Conservation (phyloP, 352 stramenopile species). For the Pythium rhizo-oryzae region DNA sequence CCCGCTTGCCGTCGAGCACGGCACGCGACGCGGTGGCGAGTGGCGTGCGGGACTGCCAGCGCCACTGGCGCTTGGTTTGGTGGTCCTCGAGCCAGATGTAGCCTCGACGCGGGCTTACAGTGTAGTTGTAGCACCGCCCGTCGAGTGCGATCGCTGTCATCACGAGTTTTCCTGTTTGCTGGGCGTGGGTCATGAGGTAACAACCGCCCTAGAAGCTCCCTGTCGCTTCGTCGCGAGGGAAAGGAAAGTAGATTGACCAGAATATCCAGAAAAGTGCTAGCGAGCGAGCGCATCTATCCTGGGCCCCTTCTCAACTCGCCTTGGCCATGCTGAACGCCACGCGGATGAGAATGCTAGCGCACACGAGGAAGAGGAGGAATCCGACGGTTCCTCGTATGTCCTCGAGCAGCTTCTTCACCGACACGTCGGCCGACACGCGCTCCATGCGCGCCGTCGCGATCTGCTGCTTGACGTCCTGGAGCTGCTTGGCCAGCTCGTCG, state of each 20-base stretch:
- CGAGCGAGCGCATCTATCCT: no score
- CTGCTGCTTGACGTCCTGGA: background rate
- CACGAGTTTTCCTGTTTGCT: background rate
- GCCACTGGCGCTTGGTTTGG: constrained; percentile 4
- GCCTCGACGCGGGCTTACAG: background rate
- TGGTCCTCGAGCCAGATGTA: constrained; percentile 4
- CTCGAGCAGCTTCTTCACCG: no score
- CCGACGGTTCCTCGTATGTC: no score
- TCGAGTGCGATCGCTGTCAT: background rate
- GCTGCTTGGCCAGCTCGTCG: background rate
- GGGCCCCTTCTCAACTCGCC: no score
- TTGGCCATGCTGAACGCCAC: no score
- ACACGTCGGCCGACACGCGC: background rate
- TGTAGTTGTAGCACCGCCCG: background rate
- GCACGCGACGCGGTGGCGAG: background rate
- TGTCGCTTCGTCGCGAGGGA: no score
- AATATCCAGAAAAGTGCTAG: no score
- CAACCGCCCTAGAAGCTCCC: no score
- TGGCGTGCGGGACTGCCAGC: background rate
- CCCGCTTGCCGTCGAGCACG: background rate
- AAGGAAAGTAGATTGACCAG: no score
- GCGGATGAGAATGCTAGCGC: no score
- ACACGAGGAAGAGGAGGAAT: no score
- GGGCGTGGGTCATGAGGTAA: no score
- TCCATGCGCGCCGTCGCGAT: background rate